Evolutionary conservation across 805 yeast genomes (phyloP).

Genomic region (Cyberlindnera nakhonratchasimensis): DNA sequence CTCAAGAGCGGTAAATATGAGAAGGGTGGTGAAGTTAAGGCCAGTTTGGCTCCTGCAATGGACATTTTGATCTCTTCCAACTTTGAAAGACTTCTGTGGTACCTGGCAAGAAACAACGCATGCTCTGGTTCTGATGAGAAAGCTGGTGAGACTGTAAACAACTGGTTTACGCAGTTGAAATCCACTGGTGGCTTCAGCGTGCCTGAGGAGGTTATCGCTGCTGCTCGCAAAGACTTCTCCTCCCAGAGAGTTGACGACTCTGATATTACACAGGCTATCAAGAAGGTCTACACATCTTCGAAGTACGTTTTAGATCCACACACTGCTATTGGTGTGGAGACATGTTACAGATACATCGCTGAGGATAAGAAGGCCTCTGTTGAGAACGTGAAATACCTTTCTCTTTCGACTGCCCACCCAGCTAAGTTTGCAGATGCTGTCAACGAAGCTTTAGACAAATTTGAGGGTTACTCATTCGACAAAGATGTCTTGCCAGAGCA

Average conservation of each 20-base stretch:
- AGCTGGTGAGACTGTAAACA: constrained; percentile 70
- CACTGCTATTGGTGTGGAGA: constrained; percentile 89
- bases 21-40: constrained; percentile 71
- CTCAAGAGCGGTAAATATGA: constrained; percentile 82
- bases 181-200: constrained; percentile 73
- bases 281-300: constrained; percentile 55
- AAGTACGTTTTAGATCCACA: constrained; percentile 93
- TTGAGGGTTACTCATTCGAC: constrained; percentile 80
- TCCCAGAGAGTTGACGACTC: constrained; percentile 78
- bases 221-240: constrained; percentile 67
- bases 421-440: constrained; percentile 98
- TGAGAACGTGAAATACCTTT: constrained; percentile 48
- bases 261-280: constrained; percentile 79
- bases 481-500: constrained; percentile 86
- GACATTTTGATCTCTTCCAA: constrained; percentile 93
- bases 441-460: constrained; percentile 63
- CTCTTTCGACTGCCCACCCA: constrained; percentile 97
- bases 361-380: constrained; percentile 39
- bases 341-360: constrained; percentile 61
- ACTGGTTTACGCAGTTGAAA: constrained; percentile 80
- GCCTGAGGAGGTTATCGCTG: constrained; percentile 55
- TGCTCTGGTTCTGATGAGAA: constrained; percentile 47
- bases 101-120: constrained; percentile 71
- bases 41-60: constrained; percentile 97
- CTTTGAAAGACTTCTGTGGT: constrained; percentile 96